These are phyloP conservation scores for Rhypophila decipiens DNA, from an alignment of 495 filamentous ascomycete genomes.

Conservation along the genomic window DNA sequence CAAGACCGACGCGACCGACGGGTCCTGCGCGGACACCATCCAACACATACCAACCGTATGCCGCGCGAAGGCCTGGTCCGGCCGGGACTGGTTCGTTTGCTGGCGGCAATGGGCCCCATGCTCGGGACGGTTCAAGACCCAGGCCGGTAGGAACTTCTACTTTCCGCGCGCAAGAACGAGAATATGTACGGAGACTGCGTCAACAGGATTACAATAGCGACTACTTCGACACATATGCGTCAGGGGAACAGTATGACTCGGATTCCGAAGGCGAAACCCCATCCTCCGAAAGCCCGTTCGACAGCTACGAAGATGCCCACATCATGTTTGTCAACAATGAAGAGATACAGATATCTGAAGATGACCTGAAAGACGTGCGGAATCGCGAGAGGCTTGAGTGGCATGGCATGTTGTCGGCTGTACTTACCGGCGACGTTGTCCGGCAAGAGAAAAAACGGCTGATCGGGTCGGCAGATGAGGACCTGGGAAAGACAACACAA, in stretches of 20 bases:
- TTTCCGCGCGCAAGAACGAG: conserved; percentile 43
- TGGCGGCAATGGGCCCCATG: conserved; percentile 50
- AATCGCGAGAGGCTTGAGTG: conserved; percentile 93
- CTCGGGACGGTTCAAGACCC: conserved; percentile 77
- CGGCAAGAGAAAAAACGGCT: conserved; percentile 95
- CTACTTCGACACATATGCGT: conserved; percentile 70
- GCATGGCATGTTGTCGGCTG: conserved; percentile 95
- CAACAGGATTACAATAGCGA: conserved; percentile 59
- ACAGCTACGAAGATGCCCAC: conserved; percentile 86
- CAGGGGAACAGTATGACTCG: conserved; percentile 65
- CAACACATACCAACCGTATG: conserved; percentile 43
- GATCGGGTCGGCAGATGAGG: conserved; percentile 71
- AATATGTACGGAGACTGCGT: conserved; percentile 43
- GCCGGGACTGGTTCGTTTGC: conserved; percentile 20
- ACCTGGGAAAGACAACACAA: conserved; percentile 62
- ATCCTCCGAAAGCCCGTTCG: conserved; percentile 72
- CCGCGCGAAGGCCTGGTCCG: conserved; percentile 28
- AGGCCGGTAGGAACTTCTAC: conserved; percentile 67
- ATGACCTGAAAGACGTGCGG: conserved; percentile 80
- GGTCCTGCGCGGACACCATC: conserved; percentile 39
- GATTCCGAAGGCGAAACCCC: conserved; percentile 83
- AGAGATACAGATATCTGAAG: conserved; percentile 77
- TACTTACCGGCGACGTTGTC: conserved; percentile 93
- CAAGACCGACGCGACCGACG: conserved; percentile 28
- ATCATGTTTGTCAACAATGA: conserved; percentile 80